Conservation (phyloP, 495 filamentous ascomycete species). For the Penicillium coffeae region DNA sequence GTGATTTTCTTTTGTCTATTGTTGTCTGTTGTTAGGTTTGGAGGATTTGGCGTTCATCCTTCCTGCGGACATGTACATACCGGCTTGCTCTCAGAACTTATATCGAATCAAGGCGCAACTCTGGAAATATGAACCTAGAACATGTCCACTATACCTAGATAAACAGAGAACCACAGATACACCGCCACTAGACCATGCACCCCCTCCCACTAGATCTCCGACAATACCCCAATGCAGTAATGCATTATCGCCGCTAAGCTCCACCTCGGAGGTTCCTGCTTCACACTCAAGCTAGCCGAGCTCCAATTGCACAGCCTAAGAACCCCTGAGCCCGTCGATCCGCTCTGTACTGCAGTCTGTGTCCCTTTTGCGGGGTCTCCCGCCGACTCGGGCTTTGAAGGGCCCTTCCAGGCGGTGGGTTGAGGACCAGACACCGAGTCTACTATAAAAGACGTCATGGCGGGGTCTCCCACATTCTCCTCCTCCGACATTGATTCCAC, state of each 20-base stretch:
- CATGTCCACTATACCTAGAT: too few species aligned
- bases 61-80: background rate
- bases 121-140: too few species aligned
- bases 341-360: too few species aligned
- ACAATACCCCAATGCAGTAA: background rate
- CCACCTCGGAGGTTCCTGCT: too few species aligned
- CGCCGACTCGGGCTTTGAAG: background rate
- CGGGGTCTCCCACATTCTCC: background rate
- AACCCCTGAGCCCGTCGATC: too few species aligned
- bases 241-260: background rate
- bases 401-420: too few species aligned
- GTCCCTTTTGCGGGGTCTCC: background rate
- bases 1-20: background rate
- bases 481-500: slow-evolving; percentile 15
- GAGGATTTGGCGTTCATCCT: background rate
- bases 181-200: too few species aligned
- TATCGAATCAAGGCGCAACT: background rate
- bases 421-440: background rate
- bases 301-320: too few species aligned
- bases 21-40: background rate
- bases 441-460: background rate
- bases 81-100: background rate
- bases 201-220: too few species aligned
- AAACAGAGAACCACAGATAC: too few species aligned
- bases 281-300: too few species aligned